Base-by-base conservation (phyloP, 768 basidiomycete species). In the Candolleomyces efflorescens region DNA sequence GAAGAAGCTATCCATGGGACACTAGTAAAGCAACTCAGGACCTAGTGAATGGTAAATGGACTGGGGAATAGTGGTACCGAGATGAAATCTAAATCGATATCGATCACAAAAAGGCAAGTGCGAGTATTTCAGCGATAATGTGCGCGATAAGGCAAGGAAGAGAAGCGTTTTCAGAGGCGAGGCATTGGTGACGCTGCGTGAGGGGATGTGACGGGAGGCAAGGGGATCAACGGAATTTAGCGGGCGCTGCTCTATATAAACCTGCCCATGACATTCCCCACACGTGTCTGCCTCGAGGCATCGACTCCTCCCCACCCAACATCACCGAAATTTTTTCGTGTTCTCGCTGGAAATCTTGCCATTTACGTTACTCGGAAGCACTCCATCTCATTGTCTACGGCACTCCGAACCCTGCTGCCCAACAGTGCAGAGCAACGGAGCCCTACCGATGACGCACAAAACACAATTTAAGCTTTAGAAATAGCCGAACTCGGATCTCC, bases 231-330 rank as follows among this genome's bases (percentile, higher is more conserved):
- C 23, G 27, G 27, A 3, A 20, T 26, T 13, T 13, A 32, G 32
- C 32, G 32, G 32, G 11, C 20, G 43, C n/a, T 6, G 43, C 23
- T 4, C 46, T 26, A 20, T 51, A 26, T 51, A 36, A 36, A 51
- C n/a, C 24, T 26, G 18, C 24, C 32, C 32, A 32, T 11, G 32
- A 11, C n/a, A n/a, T n/a, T 22, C 20, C 3, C 26, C 27, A 36
- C 49, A 51, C 49, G 49, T 51, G 49, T 17, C 11, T 20, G 49
- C 49, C 49, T 51, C 49, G 49, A 51, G 49, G 49, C 49, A 43
- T 51, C 36, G 49, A 3, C 49, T 51, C 49, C 23, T 51, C 15
- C 36, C 49, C 49, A 26, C 46, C n/a, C 46, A 48, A 13, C 49
- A 51, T 51, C 49, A 51, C 49, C 49, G 49, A 51, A 27, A 27